Evolutionary conservation across 768 basidiomycete genomes (phyloP).

Genomic region (Mycena alexandri): DNA sequence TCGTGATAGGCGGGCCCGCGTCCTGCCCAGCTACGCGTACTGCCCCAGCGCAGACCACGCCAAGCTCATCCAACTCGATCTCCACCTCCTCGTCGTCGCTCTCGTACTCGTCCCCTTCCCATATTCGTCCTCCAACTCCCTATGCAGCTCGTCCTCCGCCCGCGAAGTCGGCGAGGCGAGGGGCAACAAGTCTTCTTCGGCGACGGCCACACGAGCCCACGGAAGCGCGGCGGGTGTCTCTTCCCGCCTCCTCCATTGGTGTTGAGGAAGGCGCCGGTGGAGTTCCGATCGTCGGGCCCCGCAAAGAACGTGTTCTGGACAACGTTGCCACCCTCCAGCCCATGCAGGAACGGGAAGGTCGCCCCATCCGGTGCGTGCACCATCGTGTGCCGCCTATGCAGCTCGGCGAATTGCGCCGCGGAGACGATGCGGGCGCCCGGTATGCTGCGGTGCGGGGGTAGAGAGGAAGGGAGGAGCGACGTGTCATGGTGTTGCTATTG

Average conservation of each 20-base stretch:
- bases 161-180: not conserved
- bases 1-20: slow-evolving; percentile 15
- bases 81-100: slow-evolving; percentile 44
- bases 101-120: slow-evolving; percentile 34
- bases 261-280: too few species aligned
- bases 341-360: slow-evolving; percentile 92
- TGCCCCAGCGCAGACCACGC: slow-evolving; percentile 37
- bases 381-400: slow-evolving; percentile 74
- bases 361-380: slow-evolving; percentile 83
- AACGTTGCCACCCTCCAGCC: slow-evolving; percentile 83
- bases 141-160: too few species aligned
- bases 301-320: slow-evolving; percentile 88
- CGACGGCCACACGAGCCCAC: slow-evolving; percentile 90
- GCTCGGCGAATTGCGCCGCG: slow-evolving; percentile 63
- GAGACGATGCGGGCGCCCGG: slow-evolving; percentile 45
- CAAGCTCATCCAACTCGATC: slow-evolving; percentile 33
- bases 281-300: slow-evolving; percentile 19
- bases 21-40: slow-evolving; percentile 25
- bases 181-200: slow-evolving; percentile 70
- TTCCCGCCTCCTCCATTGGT: not conserved
- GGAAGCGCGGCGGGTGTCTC: slow-evolving; percentile 54
- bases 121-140: too few species aligned
- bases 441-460: not conserved
- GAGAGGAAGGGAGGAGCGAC: not conserved
- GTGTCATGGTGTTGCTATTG: too few species aligned